Conservation (phyloP, 805 yeast genomes). For the Saccharomycopsis synnaedendra region DNA sequence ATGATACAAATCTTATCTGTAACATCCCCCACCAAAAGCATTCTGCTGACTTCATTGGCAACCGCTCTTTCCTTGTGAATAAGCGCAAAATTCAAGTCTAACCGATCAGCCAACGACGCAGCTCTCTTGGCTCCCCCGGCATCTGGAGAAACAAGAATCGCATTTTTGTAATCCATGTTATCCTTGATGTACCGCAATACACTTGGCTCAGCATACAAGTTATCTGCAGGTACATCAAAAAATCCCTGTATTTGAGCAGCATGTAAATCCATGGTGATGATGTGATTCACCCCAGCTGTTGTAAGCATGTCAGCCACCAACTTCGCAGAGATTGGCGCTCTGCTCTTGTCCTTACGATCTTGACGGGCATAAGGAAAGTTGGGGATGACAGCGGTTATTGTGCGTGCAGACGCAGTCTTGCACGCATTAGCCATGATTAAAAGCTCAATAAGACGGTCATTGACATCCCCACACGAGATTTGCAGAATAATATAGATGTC, state of each 20-base stretch:
- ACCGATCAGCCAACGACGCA: conserved; percentile 83
- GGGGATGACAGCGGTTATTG: conserved; percentile 91
- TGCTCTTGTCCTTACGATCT: conserved; percentile 88
- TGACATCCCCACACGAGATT: conserved; percentile 62
- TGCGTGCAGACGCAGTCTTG: conserved; percentile 88
- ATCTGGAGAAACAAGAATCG: conserved; percentile 90
- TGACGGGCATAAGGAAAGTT: conserved; percentile 96
- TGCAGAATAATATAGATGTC: conserved; percentile 73
- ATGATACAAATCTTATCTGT: conserved; percentile 69
- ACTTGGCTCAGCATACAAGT: conserved; percentile 88
- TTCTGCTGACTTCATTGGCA: conserved; percentile 88
- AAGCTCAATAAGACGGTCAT: conserved; percentile 80
- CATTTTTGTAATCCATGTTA: conserved; percentile 39
- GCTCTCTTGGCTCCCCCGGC: conserved; percentile 99
- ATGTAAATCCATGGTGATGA: conserved; percentile 92
- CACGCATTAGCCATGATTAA: conserved; percentile 89
- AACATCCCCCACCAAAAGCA: conserved; percentile 97
- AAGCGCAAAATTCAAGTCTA: conserved; percentile 88
- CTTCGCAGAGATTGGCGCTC: conserved; percentile 96
- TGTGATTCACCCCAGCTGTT: conserved; percentile 92
- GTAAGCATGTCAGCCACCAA: conserved; percentile 83
- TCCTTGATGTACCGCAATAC: conserved; percentile 73
- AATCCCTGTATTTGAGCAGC: conserved; percentile 98
- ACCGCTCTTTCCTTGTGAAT: conserved; percentile 93
- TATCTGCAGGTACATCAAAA: conserved; percentile 91